Base-by-base conservation (phyloP, 129 eudicot species). In the Chrysanthemum makinoi region DNA sequence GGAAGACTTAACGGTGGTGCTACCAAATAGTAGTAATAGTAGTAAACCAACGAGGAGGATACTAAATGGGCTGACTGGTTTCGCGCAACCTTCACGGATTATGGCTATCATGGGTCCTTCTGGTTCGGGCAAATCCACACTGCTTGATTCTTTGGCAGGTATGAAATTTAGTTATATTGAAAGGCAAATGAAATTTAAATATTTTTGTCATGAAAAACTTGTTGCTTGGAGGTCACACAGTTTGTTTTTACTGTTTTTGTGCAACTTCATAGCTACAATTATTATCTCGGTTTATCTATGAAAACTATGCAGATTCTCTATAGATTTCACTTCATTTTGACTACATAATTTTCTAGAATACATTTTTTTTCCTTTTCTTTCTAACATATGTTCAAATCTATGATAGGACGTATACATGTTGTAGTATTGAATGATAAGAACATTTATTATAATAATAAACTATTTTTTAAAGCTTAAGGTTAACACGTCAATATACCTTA, bases 71-170 rank as follows among this genome's bases (percentile, higher is more conserved):
- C 73, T 88, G 5, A 81, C 66, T 15, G 96, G 96, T 14, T 85
- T 54, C 47, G 91, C 96, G 77, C 81, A 81, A 17, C 96, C 96
- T 7, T 80, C 88, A 10, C 66, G 89, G 68, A 85, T 88, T 52
- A 73, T 88, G 91, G 96, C 96, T 15, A 83, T 88, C 5, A 88
- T 88, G 96, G 96, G 96, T 53, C 96, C 96, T 60, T 88, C 93
- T 65, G 89, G 94, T 53, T 87, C 94, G 8, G 94, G 94, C 0
- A 87, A 87, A 67, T 82, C 94, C 13, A 88, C 96, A 19, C 89
- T 88, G 64, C 96, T 88, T 67, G 96, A 88, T 73, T 79, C 96
- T 16, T 79, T 88, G 54, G 90, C 95, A 68, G 95, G 95, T 85
- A 55, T 14, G 74, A 2, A 14, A 12, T 60, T 26, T 61, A 20